Evolutionary conservation across 495 filamentous ascomycete species (phyloP), one percentile per base, ranked within the genome.

Genomic region (Talaromyces nanjingensis): DNA sequence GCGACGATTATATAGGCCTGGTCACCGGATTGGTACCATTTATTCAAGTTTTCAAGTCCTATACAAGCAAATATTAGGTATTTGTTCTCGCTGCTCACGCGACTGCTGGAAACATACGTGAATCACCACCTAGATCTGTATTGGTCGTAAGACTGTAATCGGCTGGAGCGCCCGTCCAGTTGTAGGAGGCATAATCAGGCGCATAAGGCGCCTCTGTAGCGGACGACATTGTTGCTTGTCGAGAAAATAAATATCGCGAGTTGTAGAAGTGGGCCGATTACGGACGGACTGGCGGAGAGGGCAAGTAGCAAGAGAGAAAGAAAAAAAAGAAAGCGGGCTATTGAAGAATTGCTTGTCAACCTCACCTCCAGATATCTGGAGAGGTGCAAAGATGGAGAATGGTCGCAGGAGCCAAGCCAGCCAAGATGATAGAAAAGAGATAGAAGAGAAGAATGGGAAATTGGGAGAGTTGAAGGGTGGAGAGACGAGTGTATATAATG

Each of bases 1-100:
- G 91, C 82, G 45, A 98, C 79, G 70, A 98, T 84, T 75, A 98
- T 97, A 79, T 92, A 98, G 73, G 91, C 90, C 75, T 85, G 81
- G 68, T 91, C 89, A 62, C 89, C 89, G 11, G 86, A 75, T 63
- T 84, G 73, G 69, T 78, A 89, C 91, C 92, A 93, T 87, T 93
- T 92, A 80, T 96, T 97, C 67, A 96, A 70, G 76, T 92, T 92
- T 70, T 91, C 88, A 70, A 71, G 76, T 64, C 81, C 89, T 92
- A 68, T 20, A 58, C 27, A 37, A 29, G 20, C 5, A 18, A 22
- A 14, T 16, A 29, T 56, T n/a, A 56, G 53, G 0, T 31, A 29
- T 4, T 29, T 55, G 22, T 27, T 27, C 3, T 29, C 37, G 20
- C n/a, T 24, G 49, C 8, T 52, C n/a, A 37, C 42, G 16, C 45